Conservation (phyloP, 1,284 basidiomycete species). For the Cutaneotrichosporon curvatum region DNA sequence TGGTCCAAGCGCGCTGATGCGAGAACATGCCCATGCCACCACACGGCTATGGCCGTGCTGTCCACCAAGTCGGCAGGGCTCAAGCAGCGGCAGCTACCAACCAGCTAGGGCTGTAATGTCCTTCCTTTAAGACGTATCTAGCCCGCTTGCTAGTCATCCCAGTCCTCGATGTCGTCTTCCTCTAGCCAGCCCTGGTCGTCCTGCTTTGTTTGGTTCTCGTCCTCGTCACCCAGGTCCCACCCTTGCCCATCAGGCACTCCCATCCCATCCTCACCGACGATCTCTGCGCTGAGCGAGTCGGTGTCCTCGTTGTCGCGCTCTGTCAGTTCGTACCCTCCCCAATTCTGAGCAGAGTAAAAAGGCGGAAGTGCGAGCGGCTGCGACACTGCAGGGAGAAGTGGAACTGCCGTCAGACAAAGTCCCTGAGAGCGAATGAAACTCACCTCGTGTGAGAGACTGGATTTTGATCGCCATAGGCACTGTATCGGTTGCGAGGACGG, state of each 20-base stretch:
- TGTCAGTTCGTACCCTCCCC: neutral
- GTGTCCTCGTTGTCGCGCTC: constrained; percentile 3
- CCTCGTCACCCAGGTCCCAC: constrained; percentile 9
- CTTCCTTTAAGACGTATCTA: too few relatives aligned
- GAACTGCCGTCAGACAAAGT: constrained; percentile 15
- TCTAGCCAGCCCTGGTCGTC: constrained; percentile 10
- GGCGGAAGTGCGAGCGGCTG: constrained; percentile 25
- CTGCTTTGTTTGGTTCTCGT: neutral
- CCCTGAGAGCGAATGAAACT: neutral
- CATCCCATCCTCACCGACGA: constrained; percentile 14
- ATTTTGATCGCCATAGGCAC: constrained; percentile 44
- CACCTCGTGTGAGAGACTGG: constrained; percentile 19
- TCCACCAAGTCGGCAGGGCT: too few relatives aligned
- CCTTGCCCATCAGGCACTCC: constrained; percentile 11
- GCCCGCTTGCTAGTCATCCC: constrained; percentile 1
- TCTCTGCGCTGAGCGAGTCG: neutral
- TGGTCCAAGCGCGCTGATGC: too few relatives aligned
- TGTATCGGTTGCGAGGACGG: constrained; percentile 32
- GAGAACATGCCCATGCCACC: too few relatives aligned
- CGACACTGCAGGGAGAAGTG: constrained; percentile 29
- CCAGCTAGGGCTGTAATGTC: too few relatives aligned
- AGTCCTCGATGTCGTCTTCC: constrained; percentile 19
- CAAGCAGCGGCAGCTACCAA: too few relatives aligned
- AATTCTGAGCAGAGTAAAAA: constrained; percentile 3
- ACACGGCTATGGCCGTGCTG: too few relatives aligned